Evolutionary conservation across 192 early-diverging fungal genomes (phyloP).

Genomic region (Rhizoclosmatium globosum): DNA sequence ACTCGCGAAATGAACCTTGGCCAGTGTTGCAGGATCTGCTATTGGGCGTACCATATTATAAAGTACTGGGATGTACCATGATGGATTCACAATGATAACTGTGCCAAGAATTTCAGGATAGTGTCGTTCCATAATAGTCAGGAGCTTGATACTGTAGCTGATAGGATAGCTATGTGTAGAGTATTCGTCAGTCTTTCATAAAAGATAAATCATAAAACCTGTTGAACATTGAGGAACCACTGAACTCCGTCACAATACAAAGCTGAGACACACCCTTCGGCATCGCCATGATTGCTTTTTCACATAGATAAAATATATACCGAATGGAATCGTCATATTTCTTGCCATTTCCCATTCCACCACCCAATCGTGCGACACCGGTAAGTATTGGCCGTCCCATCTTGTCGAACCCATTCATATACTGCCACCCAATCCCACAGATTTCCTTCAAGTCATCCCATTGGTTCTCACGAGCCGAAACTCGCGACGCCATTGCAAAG

Average conservation of each 20-base stretch:
- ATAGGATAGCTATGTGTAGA: too few relatives aligned
- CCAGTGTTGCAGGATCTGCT: constrained; percentile 87
- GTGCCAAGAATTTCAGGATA: neutral
- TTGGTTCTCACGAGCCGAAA: constrained; percentile 74
- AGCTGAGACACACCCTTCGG: constrained; percentile 74
- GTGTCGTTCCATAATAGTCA: constrained; percentile 64
- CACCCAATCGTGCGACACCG: neutral
- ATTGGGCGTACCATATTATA: constrained; percentile 81
- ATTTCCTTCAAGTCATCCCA: constrained; percentile 76
- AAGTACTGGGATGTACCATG: constrained; percentile 84
- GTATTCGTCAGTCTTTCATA: too few relatives aligned
- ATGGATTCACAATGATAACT: constrained; percentile 70
- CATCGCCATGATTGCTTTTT: constrained; percentile 77
- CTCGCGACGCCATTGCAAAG: constrained; percentile 80
- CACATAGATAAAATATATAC: constrained; percentile 81
- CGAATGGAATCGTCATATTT: constrained; percentile 70
- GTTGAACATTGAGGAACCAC: constrained; percentile 75
- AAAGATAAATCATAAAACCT: too few relatives aligned
- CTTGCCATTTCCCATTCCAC: constrained; percentile 85
- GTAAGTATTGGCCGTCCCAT: constrained; percentile 4
- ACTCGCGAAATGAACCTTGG: constrained; percentile 66
- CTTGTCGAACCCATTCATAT: constrained; percentile 19
- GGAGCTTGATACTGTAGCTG: constrained; percentile 54
- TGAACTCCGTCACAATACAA: constrained; percentile 85
- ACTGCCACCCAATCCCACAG: constrained; percentile 64